These are phyloP conservation scores for Penicillium sp. DNA, from an alignment of 2,329 filamentous ascomycete genomes.

Conservation along the genomic window DNA sequence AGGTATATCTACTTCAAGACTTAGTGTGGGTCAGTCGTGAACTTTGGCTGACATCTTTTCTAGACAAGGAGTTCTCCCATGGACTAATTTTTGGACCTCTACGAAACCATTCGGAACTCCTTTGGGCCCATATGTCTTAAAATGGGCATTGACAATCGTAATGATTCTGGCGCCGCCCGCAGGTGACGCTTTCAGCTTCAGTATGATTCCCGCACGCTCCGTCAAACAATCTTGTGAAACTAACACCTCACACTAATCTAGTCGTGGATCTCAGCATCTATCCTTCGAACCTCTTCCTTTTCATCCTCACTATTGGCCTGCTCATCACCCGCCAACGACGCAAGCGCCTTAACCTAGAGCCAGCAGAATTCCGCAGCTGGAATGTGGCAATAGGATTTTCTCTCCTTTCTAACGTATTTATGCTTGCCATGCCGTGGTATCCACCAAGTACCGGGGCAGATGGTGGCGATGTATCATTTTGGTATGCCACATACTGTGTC, in stretches of 20 bases:
- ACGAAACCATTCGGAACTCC: conserved; percentile 66
- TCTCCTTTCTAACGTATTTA: conserved; percentile 60
- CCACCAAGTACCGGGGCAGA: conserved; percentile 62
- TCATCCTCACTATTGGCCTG: conserved; percentile 59
- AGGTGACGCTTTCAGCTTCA: conserved; percentile 66
- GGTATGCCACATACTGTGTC: conserved; percentile 69
- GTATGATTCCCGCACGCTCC: conserved; percentile 29
- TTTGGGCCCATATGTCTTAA: conserved; percentile 58
- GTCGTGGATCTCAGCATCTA: conserved; percentile 63
- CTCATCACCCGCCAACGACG: conserved; percentile 59
- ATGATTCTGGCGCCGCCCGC: conserved; percentile 63
- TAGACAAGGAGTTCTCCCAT: conserved; percentile 63
- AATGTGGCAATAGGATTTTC: conserved; percentile 59
- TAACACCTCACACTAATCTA: conserved; percentile 18
- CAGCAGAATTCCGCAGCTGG: conserved; percentile 61
- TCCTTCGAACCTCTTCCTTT: conserved; percentile 59
- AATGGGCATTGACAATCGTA: conserved; percentile 59
- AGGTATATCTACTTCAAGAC: conserved; percentile 32
- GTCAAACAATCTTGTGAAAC: not conserved
- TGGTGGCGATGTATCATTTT: conserved; percentile 69
- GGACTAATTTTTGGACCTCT: conserved; percentile 62
- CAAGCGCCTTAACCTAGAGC: conserved; percentile 50
- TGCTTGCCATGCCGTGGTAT: conserved; percentile 72
- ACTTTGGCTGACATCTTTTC: not conserved
- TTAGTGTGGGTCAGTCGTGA: not conserved